A percentile compares a stretch with the other conserved stretches of the same genome.
Evolutionary conservation across 345 rosid genomes (phyloP).

Genomic region (Syzygium aqueum): DNA sequence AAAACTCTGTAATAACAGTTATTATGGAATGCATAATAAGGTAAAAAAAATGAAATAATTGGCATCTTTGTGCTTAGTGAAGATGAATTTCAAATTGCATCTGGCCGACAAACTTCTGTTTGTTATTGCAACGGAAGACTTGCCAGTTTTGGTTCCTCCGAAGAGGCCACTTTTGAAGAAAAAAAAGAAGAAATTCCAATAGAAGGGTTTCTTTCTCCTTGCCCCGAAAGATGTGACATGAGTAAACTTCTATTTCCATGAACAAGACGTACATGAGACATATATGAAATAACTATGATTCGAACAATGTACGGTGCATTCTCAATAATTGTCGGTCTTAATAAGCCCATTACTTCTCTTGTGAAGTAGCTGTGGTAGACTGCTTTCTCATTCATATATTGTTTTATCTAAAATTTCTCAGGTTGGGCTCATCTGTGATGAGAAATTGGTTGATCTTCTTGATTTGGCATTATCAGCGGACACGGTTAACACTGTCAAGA

Average conservation of each 20-base stretch:
- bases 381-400: neutral
- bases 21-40: neutral
- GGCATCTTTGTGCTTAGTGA: neutral
- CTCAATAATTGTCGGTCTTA: too few relatives aligned
- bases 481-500: constrained; percentile 95
- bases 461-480: constrained; percentile 98
- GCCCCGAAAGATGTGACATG: neutral
- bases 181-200: neutral
- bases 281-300: too few relatives aligned
- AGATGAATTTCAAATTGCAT: neutral
- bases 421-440: constrained; percentile 97
- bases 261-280: neutral
- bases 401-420: constrained; percentile 13
- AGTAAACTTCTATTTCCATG: too few relatives aligned
- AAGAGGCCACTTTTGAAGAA: neutral
- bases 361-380: neutral
- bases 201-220: neutral
- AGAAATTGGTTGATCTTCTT: constrained; percentile 95
- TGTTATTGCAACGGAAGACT: neutral
- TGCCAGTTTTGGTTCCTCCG: neutral
- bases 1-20: neutral
- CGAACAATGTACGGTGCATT: too few relatives aligned
- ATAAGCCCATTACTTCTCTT: neutral
- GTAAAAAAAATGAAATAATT: neutral
- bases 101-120: neutral